These are phyloP conservation scores for Lomentospora prolificans DNA, from an alignment of 2,329 filamentous ascomycete species.

Conservation along the genomic window DNA sequence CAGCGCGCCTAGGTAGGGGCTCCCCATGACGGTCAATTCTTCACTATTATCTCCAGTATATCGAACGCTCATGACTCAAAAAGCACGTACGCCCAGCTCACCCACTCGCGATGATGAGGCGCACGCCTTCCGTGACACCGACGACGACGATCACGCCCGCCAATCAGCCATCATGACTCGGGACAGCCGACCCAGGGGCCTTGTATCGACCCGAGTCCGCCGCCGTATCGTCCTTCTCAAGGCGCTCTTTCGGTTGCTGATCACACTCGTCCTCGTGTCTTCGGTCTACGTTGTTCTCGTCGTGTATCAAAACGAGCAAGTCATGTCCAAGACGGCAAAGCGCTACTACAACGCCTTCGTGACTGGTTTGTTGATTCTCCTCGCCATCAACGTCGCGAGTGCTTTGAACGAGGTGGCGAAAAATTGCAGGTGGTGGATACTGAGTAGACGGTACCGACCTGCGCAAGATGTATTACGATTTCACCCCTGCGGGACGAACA, in stretches of 20 bases:
- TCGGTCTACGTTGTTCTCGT: not conserved
- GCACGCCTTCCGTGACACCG: not conserved
- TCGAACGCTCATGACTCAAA: not conserved
- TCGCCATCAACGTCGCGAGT: not conserved
- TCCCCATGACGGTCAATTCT: too few relatives aligned
- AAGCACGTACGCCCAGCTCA: too few relatives aligned
- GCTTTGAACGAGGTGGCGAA: not conserved
- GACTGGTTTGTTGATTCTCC: not conserved
- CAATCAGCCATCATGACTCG: not conserved
- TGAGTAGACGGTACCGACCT: not conserved
- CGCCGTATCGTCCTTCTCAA: not conserved
- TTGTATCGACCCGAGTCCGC: not conserved
- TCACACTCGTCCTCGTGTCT: not conserved
- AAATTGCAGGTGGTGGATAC: not conserved
- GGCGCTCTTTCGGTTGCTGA: not conserved
- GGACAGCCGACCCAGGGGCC: slow-evolving; percentile 15
- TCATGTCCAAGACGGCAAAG: not conserved
- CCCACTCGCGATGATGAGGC: too few relatives aligned
- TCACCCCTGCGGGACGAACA: not conserved
- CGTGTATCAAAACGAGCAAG: not conserved
- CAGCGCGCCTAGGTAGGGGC: too few relatives aligned
- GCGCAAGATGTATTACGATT: not conserved
- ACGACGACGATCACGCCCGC: not conserved
- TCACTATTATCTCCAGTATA: not conserved
- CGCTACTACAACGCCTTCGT: not conserved